Evolutionary conservation across 1,284 basidiomycete genomes (phyloP).

Genomic region (Xerocomus cyaneibrunnescens): DNA sequence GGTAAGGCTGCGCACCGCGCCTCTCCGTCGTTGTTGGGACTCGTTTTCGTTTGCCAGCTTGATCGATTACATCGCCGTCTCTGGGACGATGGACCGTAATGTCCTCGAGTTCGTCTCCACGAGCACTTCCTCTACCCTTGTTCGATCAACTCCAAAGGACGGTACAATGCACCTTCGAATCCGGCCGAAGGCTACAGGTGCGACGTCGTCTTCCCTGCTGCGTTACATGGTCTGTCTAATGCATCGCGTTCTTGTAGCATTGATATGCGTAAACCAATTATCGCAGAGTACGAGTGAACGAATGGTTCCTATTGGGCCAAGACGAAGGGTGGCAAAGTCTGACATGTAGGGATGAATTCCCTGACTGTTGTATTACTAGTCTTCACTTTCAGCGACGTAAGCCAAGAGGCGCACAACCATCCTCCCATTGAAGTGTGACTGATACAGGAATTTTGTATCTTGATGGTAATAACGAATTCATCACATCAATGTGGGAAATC

Average conservation of each 20-base stretch:
- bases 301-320: slow-evolving; percentile 68
- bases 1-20: no score
- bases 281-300: slow-evolving; percentile 75
- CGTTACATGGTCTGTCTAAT: background rate
- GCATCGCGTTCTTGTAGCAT: slow-evolving; percentile 47
- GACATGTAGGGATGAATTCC: no score
- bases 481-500: background rate
- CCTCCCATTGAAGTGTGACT: no score
- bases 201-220: slow-evolving; percentile 16
- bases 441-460: no score
- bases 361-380: no score
- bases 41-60: slow-evolving; percentile 43
- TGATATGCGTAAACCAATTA: slow-evolving; percentile 72
- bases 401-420: no score
- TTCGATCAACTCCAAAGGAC: slow-evolving; percentile 81
- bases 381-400: no score
- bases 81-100: slow-evolving; percentile 78
- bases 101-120: slow-evolving; percentile 87
- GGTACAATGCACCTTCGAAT: slow-evolving; percentile 79
- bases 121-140: slow-evolving; percentile 81
- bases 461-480: background rate
- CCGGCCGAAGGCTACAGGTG: slow-evolving; percentile 73
- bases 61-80: slow-evolving; percentile 83
- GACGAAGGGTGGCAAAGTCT: slow-evolving; percentile 19
- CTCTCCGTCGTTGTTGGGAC: no score